A percentile compares a stretch with the other conserved stretches of the same genome.
phyloP scores from a whole-genome alignment of 257 asterid species.

The Scutellaria galericulata region DNA sequence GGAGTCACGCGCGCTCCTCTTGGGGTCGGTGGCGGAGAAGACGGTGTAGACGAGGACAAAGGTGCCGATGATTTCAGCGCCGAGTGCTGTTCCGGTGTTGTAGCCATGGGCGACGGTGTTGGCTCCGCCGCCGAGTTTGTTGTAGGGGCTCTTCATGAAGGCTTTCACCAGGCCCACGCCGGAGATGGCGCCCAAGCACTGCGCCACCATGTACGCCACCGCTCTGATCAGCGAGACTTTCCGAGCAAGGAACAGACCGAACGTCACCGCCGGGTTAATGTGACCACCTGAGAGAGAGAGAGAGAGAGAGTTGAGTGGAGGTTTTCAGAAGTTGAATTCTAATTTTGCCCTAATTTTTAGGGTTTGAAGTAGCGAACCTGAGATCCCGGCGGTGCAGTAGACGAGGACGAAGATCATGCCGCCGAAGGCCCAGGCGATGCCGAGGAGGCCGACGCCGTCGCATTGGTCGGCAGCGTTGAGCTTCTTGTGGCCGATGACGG shows the following conservation, averaged over 20 bases:
- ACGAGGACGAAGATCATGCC: conserved; percentile 90
- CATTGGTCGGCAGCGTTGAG: conserved; percentile 58
- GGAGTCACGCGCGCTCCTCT: conserved; percentile 88
- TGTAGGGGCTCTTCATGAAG: conserved; percentile 65
- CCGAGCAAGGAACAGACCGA: conserved; percentile 77
- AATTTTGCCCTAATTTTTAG: neutral
- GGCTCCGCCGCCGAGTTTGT: conserved; percentile 68
- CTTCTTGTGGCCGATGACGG: conserved; percentile 83
- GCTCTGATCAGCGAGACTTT: conserved; percentile 78
- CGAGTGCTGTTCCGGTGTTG: conserved; percentile 74
- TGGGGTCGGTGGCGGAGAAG: conserved; percentile 90
- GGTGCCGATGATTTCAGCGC: conserved; percentile 86
- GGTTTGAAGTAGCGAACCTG: conserved; percentile 45
- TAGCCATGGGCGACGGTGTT: conserved; percentile 57
- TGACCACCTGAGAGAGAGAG: conserved; percentile 60
- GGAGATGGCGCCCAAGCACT: conserved; percentile 73
- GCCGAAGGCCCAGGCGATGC: conserved; percentile 90
- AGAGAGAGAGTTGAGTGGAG: neutral
- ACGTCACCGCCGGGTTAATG: conserved; percentile 86
- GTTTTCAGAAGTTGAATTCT: neutral
- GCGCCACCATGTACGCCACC: conserved; percentile 65
- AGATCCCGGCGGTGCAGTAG: conserved; percentile 94
- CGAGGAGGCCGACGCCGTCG: conserved; percentile 83
- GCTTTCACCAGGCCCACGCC: conserved; percentile 89
- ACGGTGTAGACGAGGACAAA: conserved; percentile 87